These are phyloP conservation scores for Backusella sp. DNA, from an alignment of 192 early-diverging fungal genomes.

Conservation along the genomic window DNA sequence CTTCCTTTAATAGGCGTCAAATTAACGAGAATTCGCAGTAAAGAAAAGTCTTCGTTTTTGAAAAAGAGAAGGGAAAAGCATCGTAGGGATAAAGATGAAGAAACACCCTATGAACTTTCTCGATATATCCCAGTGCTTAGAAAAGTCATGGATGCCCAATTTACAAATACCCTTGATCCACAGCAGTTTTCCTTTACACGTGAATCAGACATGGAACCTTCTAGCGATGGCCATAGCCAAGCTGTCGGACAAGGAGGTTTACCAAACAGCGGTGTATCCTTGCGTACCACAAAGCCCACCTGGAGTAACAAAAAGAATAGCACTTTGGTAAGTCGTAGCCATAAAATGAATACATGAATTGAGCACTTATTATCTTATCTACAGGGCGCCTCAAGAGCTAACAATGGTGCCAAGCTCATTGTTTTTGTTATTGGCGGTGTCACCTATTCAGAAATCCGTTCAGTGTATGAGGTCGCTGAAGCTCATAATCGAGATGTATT, in stretches of 20 bases:
- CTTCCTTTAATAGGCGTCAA: constrained; percentile 65
- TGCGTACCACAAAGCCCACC: constrained; percentile 36
- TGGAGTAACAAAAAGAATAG: constrained; percentile 20
- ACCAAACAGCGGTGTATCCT: constrained; percentile 35
- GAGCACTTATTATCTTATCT: not conserved
- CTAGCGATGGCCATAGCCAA: constrained; percentile 18
- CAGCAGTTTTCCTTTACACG: constrained; percentile 65
- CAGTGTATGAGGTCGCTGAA: constrained; percentile 63
- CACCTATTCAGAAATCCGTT: constrained; percentile 75
- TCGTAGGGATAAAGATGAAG: constrained; percentile 52
- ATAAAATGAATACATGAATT: not conserved
- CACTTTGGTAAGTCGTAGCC: not conserved
- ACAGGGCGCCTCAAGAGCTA: not conserved
- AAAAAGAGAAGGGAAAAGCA: constrained; percentile 42
- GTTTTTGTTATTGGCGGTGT: constrained; percentile 84
- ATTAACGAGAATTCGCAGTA: constrained; percentile 49
- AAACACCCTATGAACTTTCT: constrained; percentile 68
- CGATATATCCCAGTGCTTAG: constrained; percentile 77
- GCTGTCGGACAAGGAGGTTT: constrained; percentile 19
- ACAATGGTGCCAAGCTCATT: constrained; percentile 58
- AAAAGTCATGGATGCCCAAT: constrained; percentile 49
- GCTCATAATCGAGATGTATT: constrained; percentile 65
- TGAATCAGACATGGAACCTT: constrained; percentile 39
- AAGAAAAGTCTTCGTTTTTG: constrained; percentile 46
- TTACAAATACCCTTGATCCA: constrained; percentile 50